phyloP scores from a whole-genome alignment of 1,284 basidiomycete genomes.

The Waitea zeae region DNA sequence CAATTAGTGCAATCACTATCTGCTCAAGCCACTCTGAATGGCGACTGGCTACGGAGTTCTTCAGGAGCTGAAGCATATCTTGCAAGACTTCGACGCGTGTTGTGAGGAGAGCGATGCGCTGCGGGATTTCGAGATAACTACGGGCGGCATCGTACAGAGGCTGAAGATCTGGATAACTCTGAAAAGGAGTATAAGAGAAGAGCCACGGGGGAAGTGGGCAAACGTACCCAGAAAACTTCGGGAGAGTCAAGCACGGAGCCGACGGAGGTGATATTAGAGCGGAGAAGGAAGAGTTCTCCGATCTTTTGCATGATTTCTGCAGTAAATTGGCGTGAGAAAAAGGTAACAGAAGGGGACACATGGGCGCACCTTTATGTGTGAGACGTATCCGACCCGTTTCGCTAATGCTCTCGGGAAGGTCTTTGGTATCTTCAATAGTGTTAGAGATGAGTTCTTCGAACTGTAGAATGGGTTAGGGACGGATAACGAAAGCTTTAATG shows the following conservation, averaged over 20 bases:
- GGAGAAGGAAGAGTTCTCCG: conserved; percentile 82
- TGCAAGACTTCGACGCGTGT: conserved; percentile 91
- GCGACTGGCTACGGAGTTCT: conserved; percentile 84
- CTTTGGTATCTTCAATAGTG: conserved; percentile 94
- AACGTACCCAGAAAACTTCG: conserved; percentile 80
- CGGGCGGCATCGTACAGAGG: conserved; percentile 88
- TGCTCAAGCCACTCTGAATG: conserved; percentile 92
- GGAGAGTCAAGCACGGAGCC: conserved; percentile 92
- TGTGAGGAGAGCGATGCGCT: conserved; percentile 86
- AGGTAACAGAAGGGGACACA: conserved; percentile 4
- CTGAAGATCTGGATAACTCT: conserved; percentile 87
- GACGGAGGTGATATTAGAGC: conserved; percentile 92
- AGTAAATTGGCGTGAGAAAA: conserved; percentile 14
- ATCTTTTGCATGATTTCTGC: conserved; percentile 96
- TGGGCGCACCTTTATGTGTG: conserved; percentile 45
- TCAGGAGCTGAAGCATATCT: conserved; percentile 92
- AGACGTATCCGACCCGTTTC: conserved; percentile 92
- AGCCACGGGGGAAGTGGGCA: too few species aligned
- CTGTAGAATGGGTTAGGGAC: conserved; percentile 15
- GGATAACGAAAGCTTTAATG: not conserved
- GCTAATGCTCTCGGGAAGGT: conserved; percentile 86
- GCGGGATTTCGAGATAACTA: conserved; percentile 88
- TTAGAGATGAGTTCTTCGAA: conserved; percentile 88
- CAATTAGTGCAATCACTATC: conserved; percentile 89
- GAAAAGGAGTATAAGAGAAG: too few species aligned